phyloP scores from a whole-genome alignment of 805 yeast species.

The Wickerhamomyces hampshirensis region DNA sequence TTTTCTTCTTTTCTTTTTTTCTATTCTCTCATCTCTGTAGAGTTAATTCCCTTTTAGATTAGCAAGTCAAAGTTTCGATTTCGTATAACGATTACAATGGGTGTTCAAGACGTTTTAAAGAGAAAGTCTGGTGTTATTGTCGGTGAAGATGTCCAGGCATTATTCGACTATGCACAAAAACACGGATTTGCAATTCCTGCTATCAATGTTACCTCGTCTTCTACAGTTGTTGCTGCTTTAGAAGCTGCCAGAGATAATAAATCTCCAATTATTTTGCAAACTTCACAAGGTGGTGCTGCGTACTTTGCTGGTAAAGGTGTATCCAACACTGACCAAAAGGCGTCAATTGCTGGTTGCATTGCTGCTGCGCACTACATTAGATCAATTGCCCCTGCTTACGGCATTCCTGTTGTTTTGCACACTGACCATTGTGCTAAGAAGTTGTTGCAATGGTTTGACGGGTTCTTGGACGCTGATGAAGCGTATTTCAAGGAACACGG shows the following conservation, averaged over 20 bases:
- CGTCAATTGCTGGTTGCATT: constrained; percentile 89
- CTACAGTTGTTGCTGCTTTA: constrained; percentile 93
- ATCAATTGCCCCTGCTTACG: constrained; percentile 93
- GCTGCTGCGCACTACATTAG: constrained; percentile 99
- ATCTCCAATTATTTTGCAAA: constrained; percentile 94
- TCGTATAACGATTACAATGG: constrained; percentile 35
- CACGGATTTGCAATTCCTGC: constrained; percentile 97
- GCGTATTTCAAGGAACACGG: constrained; percentile 81
- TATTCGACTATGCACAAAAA: constrained; percentile 89
- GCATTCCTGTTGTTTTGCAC: constrained; percentile 94
- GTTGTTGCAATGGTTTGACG: constrained; percentile 97
- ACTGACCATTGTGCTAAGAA: constrained; percentile 99
- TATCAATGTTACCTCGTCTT: constrained; percentile 95
- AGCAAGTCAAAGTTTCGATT: too few species aligned
- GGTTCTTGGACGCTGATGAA: constrained; percentile 96
- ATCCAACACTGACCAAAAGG: constrained; percentile 85
- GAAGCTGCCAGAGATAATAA: constrained; percentile 95
- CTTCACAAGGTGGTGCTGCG: constrained; percentile 99
- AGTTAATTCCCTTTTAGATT: too few species aligned
- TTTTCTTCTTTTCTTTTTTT: not conserved
- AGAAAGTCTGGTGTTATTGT: constrained; percentile 97
- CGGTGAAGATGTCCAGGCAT: constrained; percentile 87
- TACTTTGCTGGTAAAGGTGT: constrained; percentile 99
- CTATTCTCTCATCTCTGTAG: not conserved
- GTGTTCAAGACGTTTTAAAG: constrained; percentile 68